Percentiles rank a stretch among this genome's conserved stretches.
phyloP scores from a whole-genome alignment of 2,329 filamentous ascomycete species.

The Exserohilum turcica region DNA sequence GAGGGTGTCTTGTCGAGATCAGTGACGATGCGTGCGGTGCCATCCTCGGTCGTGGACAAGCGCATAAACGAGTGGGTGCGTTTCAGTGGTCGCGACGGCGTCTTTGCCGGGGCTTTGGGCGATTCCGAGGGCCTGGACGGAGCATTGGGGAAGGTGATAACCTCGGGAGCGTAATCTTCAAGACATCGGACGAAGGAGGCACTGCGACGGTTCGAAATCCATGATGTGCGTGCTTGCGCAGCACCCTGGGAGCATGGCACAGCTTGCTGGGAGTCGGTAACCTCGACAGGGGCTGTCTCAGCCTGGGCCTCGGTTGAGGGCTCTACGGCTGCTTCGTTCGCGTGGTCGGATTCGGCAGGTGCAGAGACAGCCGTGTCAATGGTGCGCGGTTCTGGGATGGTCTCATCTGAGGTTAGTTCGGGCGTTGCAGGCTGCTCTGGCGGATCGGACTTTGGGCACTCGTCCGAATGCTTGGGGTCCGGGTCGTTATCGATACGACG shows the following conservation, averaged over 20 bases:
- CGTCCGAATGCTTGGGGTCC: conserved; percentile 20
- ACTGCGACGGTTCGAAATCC: conserved; percentile 54
- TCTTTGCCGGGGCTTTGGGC: conserved; percentile 48
- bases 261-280: conserved; percentile 40
- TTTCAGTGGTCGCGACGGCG: conserved; percentile 52
- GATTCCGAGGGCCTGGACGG: conserved; percentile 42
- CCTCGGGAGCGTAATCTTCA: conserved; percentile 42
- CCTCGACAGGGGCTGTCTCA: conserved; percentile 33
- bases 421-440: conserved; percentile 28
- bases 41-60: conserved; percentile 83
- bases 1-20: conserved; percentile 72
- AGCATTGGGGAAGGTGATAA: conserved; percentile 37
- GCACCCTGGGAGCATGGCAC: conserved; percentile 40
- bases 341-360: conserved; percentile 24
- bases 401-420: conserved; percentile 27
- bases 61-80: conserved; percentile 64
- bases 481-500: conserved; percentile 29
- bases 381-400: conserved; percentile 17
- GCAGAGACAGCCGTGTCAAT: conserved; percentile 15
- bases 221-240: conserved; percentile 43
- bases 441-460: conserved; percentile 25
- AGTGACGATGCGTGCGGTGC: conserved; percentile 83
- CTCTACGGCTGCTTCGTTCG: conserved; percentile 24
- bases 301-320: conserved; percentile 30
- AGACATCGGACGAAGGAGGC: conserved; percentile 47